Base-by-base conservation (phyloP, 495 filamentous ascomycete genomes). In the Podospora didyma region DNA sequence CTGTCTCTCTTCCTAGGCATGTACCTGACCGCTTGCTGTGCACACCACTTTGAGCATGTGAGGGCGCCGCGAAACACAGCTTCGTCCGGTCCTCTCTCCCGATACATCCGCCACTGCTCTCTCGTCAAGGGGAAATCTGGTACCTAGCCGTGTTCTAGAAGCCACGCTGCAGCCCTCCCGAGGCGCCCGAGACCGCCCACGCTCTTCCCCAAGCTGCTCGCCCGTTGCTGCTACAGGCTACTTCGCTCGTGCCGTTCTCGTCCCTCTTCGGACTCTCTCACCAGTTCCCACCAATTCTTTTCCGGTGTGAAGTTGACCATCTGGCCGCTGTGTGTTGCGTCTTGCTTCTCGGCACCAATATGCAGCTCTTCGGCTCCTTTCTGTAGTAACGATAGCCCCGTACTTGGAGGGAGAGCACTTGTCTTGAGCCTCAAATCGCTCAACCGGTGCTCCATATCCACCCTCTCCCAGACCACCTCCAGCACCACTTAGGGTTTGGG, bases 341-440 rank as follows among this genome's bases (percentile, higher is more conserved):
- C 45, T 57, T 24, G 49, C 45, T 50, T 61, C 58, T 21, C 22
- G 46, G 14, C 16, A 20, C 19, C 37, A 42, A 47, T 23, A 51
- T 54, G 51, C 51, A 16, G 42, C 1, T 20, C 14, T 22, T 28
- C 21, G 16, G 42, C 52, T 19, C 34, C 16, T 16, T 26, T 28
- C 46, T 21, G 51, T 58, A 31, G 51, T 62, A 23, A 58, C 35
- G 11, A 23, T 51, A 46, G 51, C 39, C 24, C 35, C 17, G 59
- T 54, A 49, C 49, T 6, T 24, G 21, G 20, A 21, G 10, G 35
- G 19, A 58, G n/a, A 39, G 37, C 7, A 49, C 35, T 51, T 41
- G 46, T n/a, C 22, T 58, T 49, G 56, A 53, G 51, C 52, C 51
- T 59, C 48, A 49, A 23, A 26, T 46, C 26, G 50, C 42, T 46